Conservation (phyloP, 805 yeast species). For the Sporopachydermia quercuum region DNA sequence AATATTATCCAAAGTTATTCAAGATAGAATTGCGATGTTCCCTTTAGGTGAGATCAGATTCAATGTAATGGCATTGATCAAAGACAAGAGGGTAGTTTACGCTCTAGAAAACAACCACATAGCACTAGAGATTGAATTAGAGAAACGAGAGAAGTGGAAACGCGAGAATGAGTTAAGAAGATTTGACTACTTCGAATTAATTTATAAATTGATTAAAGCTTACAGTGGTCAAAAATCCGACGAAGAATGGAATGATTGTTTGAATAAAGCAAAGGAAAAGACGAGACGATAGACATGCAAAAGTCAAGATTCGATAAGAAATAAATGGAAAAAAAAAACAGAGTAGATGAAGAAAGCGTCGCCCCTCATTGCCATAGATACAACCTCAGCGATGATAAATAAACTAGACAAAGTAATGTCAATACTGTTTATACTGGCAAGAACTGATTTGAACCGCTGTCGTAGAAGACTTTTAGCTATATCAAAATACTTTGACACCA, state of each 20-base stretch:
- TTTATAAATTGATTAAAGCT: conserved; percentile 29
- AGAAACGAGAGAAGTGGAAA: conserved; percentile 36
- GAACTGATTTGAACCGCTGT: neutral
- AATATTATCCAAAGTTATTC: conserved; percentile 29
- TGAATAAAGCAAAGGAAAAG: conserved; percentile 1
- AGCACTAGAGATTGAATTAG: conserved; percentile 22
- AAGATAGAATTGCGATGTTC: conserved; percentile 30
- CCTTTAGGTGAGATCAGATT: conserved; percentile 37
- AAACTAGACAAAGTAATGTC: neutral
- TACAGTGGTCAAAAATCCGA: conserved; percentile 23
- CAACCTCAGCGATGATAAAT: neutral
- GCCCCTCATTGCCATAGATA: neutral
- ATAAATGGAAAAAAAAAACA: neutral
- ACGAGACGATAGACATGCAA: neutral
- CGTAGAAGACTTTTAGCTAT: too few species aligned
- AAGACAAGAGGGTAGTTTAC: conserved; percentile 29
- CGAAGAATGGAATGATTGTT: conserved; percentile 22
- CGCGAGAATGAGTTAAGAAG: conserved; percentile 39
- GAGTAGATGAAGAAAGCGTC: too few species aligned
- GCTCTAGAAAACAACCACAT: conserved; percentile 3
- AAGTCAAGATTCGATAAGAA: neutral
- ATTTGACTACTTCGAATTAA: conserved; percentile 37
- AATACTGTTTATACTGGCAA: neutral
- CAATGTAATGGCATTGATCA: conserved; percentile 37
- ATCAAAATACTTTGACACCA: too few species aligned